Evolutionary conservation across 371 early-diverging fungal genomes (phyloP).

Genomic region (Phascolomyces articulosus): DNA sequence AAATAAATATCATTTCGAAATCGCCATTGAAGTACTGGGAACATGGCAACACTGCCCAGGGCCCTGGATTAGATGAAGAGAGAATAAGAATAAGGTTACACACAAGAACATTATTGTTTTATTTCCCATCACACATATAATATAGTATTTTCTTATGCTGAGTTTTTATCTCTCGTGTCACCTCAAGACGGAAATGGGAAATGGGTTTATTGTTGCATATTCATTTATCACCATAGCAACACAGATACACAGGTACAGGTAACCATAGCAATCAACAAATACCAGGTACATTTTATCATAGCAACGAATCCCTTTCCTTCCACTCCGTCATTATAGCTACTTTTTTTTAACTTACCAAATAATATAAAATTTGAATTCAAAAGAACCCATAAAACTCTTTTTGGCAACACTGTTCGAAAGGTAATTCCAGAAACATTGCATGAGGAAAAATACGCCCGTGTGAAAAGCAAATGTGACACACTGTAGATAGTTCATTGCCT

Average conservation of each 20-base stretch:
- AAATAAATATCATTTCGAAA: slow-evolving; percentile 25
- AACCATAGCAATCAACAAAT: no score
- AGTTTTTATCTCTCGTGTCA: neutral
- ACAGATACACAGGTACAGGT: no score
- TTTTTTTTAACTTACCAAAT: slow-evolving; percentile 31
- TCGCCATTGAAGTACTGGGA: slow-evolving; percentile 49
- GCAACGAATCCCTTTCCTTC: no score
- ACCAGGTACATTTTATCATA: no score
- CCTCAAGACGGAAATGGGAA: no score
- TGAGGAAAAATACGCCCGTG: slow-evolving; percentile 31
- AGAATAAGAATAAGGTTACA: neutral
- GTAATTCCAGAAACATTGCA: slow-evolving; percentile 43
- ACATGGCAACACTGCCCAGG: slow-evolving; percentile 38
- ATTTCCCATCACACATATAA: neutral
- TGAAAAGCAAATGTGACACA: slow-evolving; percentile 28
- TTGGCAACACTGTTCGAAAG: slow-evolving; percentile 32
- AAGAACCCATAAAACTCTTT: slow-evolving; percentile 34
- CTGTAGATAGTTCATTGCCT: slow-evolving; percentile 32
- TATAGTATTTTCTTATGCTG: neutral
- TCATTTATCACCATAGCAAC: no score
- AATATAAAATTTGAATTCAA: slow-evolving; percentile 36
- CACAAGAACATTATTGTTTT: neutral
- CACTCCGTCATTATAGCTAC: no score
- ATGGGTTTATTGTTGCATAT: no score
- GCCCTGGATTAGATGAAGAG: slow-evolving; percentile 49